phyloP scores from a whole-genome alignment of 768 basidiomycete species.

The Symmetrospora coprosmae region DNA sequence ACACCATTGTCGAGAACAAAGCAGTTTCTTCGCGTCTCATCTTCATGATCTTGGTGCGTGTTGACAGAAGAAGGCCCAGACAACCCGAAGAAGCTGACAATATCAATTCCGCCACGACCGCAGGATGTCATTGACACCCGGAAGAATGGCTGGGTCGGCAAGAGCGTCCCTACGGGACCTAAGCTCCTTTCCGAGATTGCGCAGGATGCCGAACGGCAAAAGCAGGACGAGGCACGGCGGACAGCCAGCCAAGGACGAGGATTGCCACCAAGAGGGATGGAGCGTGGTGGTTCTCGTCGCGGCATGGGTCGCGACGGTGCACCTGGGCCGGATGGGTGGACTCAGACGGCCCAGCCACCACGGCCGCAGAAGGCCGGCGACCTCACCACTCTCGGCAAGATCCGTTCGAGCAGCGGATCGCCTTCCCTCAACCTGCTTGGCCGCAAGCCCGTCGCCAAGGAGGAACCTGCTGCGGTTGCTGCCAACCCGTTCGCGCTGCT shows the following conservation, averaged over 20 bases:
- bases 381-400: conserved; percentile 75
- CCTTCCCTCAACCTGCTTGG: conserved; percentile 61
- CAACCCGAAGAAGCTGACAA: conserved; percentile 19
- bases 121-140: conserved; percentile 87
- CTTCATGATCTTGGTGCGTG: conserved; percentile 79
- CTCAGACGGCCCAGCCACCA: conserved; percentile 46
- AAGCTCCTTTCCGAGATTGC: conserved; percentile 80
- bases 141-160: conserved; percentile 61
- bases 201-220: conserved; percentile 66
- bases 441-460: conserved; percentile 54
- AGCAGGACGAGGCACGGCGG: conserved; percentile 48
- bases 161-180: conserved; percentile 60
- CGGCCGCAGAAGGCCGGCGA: conserved; percentile 68
- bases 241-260: conserved; percentile 43
- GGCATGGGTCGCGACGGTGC: conserved; percentile 50
- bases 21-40: conserved; percentile 75
- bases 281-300: conserved; percentile 75
- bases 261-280: conserved; percentile 42
- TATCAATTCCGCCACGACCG: neutral
- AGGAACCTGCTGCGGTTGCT: conserved; percentile 46
- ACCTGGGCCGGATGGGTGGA: conserved; percentile 74
- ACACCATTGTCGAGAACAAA: conserved; percentile 56
- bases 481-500: conserved; percentile 44
- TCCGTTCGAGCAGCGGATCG: conserved; percentile 45
- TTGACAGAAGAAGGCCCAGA: no score